Conservation (phyloP, 192 early-diverging fungal species). For the Chytriomyces hyalinus region DNA sequence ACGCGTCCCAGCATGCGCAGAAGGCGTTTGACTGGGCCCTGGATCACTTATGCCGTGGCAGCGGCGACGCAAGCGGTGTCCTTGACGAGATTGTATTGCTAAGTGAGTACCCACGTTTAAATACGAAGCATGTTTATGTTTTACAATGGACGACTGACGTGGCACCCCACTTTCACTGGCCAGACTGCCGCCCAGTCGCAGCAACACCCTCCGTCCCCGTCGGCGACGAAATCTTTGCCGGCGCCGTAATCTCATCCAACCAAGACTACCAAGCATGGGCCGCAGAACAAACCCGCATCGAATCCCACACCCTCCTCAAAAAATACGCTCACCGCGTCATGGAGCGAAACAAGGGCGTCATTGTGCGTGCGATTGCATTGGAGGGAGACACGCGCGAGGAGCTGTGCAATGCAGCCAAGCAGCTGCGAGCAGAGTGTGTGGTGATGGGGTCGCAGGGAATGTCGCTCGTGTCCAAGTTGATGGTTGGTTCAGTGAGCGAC, state of each 20-base stretch:
- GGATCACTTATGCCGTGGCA: too few relatives aligned
- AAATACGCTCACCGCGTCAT: not conserved
- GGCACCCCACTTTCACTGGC: too few relatives aligned
- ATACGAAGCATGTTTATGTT: too few relatives aligned
- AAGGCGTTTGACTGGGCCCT: not conserved
- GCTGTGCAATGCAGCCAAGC: not conserved
- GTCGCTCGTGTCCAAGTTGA: conserved; percentile 1
- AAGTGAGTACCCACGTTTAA: too few relatives aligned
- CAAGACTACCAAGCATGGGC: not conserved
- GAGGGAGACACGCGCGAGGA: conserved; percentile 1
- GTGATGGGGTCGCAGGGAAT: conserved; percentile 8
- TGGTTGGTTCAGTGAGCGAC: conserved; percentile 8
- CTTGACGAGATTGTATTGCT: too few relatives aligned
- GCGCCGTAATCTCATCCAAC: not conserved
- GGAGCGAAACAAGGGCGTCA: not conserved
- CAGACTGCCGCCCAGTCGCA: not conserved
- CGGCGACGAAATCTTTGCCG: not conserved
- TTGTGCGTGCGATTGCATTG: not conserved
- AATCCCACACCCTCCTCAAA: conserved; percentile 5
- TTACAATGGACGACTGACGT: too few relatives aligned
- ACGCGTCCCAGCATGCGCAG: not conserved
- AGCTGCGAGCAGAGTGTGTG: not conserved
- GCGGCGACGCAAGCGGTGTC: too few relatives aligned
- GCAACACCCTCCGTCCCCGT: not conserved
- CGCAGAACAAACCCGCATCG: not conserved